These are phyloP conservation scores for Elasticomyces elasticus DNA, from an alignment of 495 filamentous ascomycete species.

Conservation along the genomic window DNA sequence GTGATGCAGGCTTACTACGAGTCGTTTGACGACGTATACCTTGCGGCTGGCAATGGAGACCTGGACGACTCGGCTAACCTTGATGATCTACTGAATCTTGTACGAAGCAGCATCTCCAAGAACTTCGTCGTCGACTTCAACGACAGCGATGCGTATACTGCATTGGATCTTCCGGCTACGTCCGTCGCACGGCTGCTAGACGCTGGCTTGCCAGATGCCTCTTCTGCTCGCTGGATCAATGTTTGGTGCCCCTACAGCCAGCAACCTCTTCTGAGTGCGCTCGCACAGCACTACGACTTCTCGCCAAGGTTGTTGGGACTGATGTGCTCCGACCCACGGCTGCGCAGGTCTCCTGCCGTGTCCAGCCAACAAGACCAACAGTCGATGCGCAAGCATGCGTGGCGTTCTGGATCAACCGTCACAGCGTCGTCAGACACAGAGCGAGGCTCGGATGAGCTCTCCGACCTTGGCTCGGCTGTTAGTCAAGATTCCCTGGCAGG, in stretches of 20 bases:
- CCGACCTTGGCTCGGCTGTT: constrained; percentile 11
- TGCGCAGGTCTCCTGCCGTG: constrained; percentile 11
- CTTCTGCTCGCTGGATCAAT: constrained; percentile 58
- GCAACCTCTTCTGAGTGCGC: constrained; percentile 42
- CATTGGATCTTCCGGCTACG: constrained; percentile 43
- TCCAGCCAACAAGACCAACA: neutral
- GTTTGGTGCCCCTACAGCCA: constrained; percentile 63
- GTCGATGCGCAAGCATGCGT: constrained; percentile 2
- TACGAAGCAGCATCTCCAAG: constrained; percentile 34
- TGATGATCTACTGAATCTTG: constrained; percentile 38
- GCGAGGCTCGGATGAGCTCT: constrained; percentile 14
- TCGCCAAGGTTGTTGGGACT: constrained; percentile 49
- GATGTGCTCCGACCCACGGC: constrained; percentile 50
- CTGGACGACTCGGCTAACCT: constrained; percentile 27
- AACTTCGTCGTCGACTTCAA: constrained; percentile 71
- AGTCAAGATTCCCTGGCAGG: constrained; percentile 12
- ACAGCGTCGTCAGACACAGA: constrained; percentile 11
- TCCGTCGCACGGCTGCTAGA: constrained; percentile 35
- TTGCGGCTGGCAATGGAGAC: constrained; percentile 32
- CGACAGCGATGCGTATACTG: constrained; percentile 50
- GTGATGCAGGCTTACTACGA: neutral
- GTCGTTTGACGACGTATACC: neutral
- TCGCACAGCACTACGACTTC: too few species aligned
- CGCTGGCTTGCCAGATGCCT: constrained; percentile 19
- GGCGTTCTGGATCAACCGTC: neutral